Evolutionary conservation across 1,139 yeast genomes (phyloP).

Genomic region (Saccharomyces hybrid): DNA sequence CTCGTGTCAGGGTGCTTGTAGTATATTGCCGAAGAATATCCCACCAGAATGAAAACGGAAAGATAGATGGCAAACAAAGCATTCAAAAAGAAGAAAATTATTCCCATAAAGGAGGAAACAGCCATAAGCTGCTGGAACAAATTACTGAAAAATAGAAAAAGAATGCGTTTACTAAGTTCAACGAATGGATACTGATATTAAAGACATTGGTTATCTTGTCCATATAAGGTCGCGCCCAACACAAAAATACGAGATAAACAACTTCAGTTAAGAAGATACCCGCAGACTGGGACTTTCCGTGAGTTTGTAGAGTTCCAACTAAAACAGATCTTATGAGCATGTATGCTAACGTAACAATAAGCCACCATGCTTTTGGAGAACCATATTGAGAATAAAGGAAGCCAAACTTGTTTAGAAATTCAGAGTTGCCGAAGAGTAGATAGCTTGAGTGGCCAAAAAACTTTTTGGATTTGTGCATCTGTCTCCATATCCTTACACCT

Average conservation of each 20-base stretch:
- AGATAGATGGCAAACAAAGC: conserved; percentile 82
- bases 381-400: conserved; percentile 85
- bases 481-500: conserved; percentile 55
- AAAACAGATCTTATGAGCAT: conserved; percentile 68
- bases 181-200: conserved; percentile 76
- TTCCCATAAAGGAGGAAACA: conserved; percentile 86
- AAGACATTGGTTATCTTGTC: conserved; percentile 89
- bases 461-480: conserved; percentile 64
- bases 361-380: conserved; percentile 82
- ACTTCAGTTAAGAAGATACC: conserved; percentile 74
- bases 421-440: conserved; percentile 75
- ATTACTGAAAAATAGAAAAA: conserved; percentile 85
- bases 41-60: conserved; percentile 74
- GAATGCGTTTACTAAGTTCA: conserved; percentile 72
- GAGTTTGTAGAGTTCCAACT: conserved; percentile 74
- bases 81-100: conserved; percentile 82
- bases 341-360: conserved; percentile 56
- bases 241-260: conserved; percentile 52
- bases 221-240: conserved; percentile 80
- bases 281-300: conserved; percentile 76
- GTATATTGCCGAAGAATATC: conserved; percentile 74
- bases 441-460: conserved; percentile 89
- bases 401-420: conserved; percentile 80
- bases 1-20: conserved; percentile 92
- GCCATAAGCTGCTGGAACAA: conserved; percentile 77